Evolutionary conservation across 2,329 filamentous ascomycete species (phyloP).

Genomic region (Cadophora sp.): DNA sequence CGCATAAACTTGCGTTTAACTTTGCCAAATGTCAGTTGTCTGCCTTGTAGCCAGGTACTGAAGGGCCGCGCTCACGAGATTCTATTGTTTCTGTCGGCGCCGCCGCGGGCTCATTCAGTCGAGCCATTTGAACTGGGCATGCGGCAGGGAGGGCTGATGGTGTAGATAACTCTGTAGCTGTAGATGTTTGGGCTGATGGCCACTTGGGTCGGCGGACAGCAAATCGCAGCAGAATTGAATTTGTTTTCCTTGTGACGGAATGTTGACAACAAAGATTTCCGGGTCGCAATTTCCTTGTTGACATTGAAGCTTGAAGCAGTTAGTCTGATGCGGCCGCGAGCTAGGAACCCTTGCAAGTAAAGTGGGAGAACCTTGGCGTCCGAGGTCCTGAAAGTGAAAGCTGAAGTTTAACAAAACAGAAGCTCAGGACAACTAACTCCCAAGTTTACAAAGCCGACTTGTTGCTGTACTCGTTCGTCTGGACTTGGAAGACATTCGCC

Average conservation of each 20-base stretch:
- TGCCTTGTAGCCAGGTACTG: neutral
- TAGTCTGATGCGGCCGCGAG: constrained; percentile 11
- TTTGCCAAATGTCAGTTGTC: constrained; percentile 46
- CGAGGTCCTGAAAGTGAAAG: neutral
- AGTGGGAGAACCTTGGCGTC: constrained; percentile 1
- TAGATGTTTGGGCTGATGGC: neutral
- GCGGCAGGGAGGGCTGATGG: constrained; percentile 28
- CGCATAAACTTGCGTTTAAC: constrained; percentile 81
- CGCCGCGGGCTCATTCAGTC: constrained; percentile 76
- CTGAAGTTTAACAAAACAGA: neutral
- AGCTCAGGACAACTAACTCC: neutral
- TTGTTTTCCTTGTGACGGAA: neutral
- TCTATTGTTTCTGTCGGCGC: constrained; percentile 74
- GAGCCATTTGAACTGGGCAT: constrained; percentile 65
- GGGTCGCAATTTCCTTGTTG: constrained; percentile 35
- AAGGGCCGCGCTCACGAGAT: constrained; percentile 61
- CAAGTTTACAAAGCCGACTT: neutral
- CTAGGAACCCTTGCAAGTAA: neutral
- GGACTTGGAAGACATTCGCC: neutral
- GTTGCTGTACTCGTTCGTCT: neutral
- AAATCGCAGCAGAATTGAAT: neutral
- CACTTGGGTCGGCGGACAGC: neutral
- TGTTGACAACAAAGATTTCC: constrained; percentile 19
- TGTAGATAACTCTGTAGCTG: neutral
- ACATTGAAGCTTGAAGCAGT: constrained; percentile 34